Percentiles rank a stretch among this genome's conserved stretches.
These are phyloP conservation scores for Aspergillus intermedius DNA, from an alignment of 2,329 filamentous ascomycete species.

Conservation along the genomic window DNA sequence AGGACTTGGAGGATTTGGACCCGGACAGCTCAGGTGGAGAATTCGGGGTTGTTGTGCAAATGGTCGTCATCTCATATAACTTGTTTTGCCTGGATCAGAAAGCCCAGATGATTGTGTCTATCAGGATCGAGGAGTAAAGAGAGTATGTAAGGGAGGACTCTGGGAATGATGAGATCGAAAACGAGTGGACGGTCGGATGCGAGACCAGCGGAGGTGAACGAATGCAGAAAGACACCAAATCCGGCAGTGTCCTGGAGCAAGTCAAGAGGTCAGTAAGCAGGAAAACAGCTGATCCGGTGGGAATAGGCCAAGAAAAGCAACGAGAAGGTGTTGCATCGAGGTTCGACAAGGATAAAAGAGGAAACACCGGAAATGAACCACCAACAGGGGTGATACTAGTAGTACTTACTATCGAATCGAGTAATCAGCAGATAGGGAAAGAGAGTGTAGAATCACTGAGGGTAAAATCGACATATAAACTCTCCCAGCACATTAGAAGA, in stretches of 20 bases:
- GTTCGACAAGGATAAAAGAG: neutral
- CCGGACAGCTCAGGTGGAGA: conserved; percentile 73
- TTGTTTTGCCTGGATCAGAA: conserved; percentile 1
- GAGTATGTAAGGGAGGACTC: neutral
- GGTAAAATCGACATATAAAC: no score
- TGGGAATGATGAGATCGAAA: neutral
- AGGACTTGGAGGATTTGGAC: conserved; percentile 87
- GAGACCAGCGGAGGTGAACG: neutral
- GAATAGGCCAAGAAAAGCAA: no score
- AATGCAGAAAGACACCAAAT: neutral
- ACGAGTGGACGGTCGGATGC: neutral
- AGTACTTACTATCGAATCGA: conserved; percentile 1
- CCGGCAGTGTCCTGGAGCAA: no score
- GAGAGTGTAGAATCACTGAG: neutral
- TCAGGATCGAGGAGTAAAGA: neutral
- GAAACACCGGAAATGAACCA: neutral
- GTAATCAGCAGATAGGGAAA: neutral
- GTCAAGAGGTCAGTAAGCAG: no score
- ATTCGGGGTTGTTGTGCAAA: conserved; percentile 49
- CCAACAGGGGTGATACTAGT: conserved; percentile 5
- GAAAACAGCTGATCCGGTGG: no score
- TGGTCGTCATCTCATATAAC: conserved; percentile 36
- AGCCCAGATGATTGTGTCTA: neutral
- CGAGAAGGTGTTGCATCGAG: no score
- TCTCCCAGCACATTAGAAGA: neutral